These are phyloP conservation scores for Solanum piurae DNA, from an alignment of 257 asterid genomes.

Conservation along the genomic window DNA sequence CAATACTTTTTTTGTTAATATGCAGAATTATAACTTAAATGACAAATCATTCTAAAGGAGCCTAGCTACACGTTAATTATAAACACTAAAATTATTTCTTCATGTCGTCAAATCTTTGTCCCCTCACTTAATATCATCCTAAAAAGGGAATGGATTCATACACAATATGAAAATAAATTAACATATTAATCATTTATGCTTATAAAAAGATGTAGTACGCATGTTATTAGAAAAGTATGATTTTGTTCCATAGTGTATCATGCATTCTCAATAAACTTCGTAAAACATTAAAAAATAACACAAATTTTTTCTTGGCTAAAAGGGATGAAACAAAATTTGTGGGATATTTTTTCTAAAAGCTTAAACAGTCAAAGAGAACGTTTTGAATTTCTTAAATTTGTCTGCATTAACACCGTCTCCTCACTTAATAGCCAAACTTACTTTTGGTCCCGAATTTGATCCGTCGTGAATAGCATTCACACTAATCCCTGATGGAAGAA, in stretches of 20 bases:
- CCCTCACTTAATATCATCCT: not conserved
- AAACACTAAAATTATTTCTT: not conserved
- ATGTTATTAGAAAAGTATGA: not conserved
- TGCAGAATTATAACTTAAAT: not conserved
- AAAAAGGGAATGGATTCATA: not conserved
- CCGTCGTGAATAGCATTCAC: too few species aligned
- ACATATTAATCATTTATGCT: not conserved
- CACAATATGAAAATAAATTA: not conserved
- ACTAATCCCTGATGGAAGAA: too few species aligned
- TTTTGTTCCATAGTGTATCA: too few species aligned
- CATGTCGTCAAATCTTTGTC: not conserved
- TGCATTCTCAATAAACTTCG: not conserved
- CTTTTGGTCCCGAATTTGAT: too few species aligned
- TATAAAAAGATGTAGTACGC: not conserved
- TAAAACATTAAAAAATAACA: not conserved
- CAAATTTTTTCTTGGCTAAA: not conserved
- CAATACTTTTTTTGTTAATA: not conserved
- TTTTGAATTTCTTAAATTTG: too few species aligned
- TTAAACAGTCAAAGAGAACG: not conserved
- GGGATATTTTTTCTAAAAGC: not conserved
- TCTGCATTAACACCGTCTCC: not conserved
- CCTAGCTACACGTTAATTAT: not conserved
- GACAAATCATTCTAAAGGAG: not conserved
- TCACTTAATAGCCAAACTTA: not conserved
- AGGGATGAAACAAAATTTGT: not conserved